Conservation (phyloP, 805 yeast species). For the Yamadazyma ubonensis region DNA sequence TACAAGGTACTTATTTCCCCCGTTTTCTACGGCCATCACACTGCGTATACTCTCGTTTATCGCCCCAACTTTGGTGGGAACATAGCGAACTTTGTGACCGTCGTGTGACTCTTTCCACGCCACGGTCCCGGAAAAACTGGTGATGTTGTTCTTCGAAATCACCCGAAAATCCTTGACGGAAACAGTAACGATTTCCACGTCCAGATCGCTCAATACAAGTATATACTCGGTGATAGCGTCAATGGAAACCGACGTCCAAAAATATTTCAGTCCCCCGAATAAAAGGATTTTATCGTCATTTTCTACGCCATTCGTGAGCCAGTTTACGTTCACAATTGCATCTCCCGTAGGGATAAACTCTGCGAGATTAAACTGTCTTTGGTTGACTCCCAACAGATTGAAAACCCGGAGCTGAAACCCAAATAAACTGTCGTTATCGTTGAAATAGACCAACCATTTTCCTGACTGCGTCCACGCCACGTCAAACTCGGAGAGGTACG, state of each 20-base stretch:
- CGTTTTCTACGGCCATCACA: no score
- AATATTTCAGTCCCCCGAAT: slow-evolving; percentile 12
- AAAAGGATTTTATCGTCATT: slow-evolving; percentile 5
- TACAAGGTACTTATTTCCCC: slow-evolving; percentile 10
- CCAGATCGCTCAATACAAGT: slow-evolving; percentile 11
- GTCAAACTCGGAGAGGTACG: slow-evolving; percentile 17
- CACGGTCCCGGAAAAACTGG: slow-evolving; percentile 3
- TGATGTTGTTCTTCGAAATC: slow-evolving; percentile 6
- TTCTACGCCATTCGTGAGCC: slow-evolving; percentile 17
- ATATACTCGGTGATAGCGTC: slow-evolving; percentile 11
- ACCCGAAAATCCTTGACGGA: slow-evolving; percentile 16
- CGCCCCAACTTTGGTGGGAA: slow-evolving; percentile 1
- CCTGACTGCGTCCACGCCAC: slow-evolving; percentile 36
- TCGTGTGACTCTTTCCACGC: slow-evolving; percentile 16
- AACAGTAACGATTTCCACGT: slow-evolving; percentile 14
- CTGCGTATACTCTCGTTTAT: neutral
- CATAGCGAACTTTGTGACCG: slow-evolving; percentile 7
- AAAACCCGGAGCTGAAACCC: slow-evolving; percentile 30
- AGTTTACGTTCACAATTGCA: slow-evolving; percentile 18
- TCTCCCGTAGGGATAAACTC: slow-evolving; percentile 14
- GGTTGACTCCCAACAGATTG: slow-evolving; percentile 26
- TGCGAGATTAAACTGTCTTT: slow-evolving; percentile 9
- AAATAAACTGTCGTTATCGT: slow-evolving; percentile 20
- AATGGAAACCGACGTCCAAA: slow-evolving; percentile 10
- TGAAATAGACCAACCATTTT: slow-evolving; percentile 32